Evolutionary conservation across 2,329 filamentous ascomycete species (phyloP), one percentile per base, ranked within the genome.

Genomic region (Raffaelea deltoideospora): DNA sequence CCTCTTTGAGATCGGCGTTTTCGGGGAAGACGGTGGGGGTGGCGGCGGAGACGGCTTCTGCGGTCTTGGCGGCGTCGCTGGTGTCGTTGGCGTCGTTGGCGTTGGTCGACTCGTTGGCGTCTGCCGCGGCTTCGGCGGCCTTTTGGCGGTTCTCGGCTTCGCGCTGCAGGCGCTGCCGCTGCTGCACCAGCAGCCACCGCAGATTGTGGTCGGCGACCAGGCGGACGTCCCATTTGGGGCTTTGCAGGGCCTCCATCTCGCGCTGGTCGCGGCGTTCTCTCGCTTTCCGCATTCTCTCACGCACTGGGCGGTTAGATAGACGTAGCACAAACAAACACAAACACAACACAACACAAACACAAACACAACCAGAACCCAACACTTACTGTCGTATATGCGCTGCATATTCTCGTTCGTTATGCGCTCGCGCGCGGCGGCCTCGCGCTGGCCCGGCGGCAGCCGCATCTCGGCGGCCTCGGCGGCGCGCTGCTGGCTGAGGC

Each of bases 221-320:
- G 38, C 56, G 57, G 8, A 57, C 55, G 37, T 64, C 62, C 69
- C 67, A 72, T 41, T 63, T 65, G 11, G 65, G 62, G 37, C 64
- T 69, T 40, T 69, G 65, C 14, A 72, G 47, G 5, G 68, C 68
- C 46, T 72, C 67, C 41, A 61, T 52, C 32, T 55, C 49, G 17
- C 62, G 58, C n/a, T 56, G 51, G 17, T 69, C 64, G 7, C 51
- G 54, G n/a, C 62, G 56, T 42, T 68, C 57, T 9, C 46, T 49
- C 2, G 62, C 52, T 2, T 49, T 45, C 17, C 60, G 58, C 40
- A 50, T 47, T 10, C 50, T 54, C 11, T 66, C 63, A 4, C 57
- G 56, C 55, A 64, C 61, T 66, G 26, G 18, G n/a, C n/a, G 14
- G 20, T 31, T 31, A 31, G n/a, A n/a, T n/a, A n/a, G 31, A 13